Conservation (phyloP, 495 filamentous ascomycete species). For the Tuber aestivum region DNA sequence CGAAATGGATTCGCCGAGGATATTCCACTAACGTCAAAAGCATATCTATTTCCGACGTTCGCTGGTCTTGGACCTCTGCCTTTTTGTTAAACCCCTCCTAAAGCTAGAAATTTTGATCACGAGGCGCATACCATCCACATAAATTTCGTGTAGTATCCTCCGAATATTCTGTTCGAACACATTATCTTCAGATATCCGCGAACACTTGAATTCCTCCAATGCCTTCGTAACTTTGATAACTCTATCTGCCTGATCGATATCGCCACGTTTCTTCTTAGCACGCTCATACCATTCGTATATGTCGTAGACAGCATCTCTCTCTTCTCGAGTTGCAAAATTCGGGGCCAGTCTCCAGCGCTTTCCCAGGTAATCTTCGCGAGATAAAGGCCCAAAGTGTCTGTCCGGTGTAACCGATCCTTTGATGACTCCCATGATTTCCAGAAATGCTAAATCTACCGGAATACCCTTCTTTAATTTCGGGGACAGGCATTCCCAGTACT, state of each 20-base stretch:
- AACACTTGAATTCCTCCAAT: constrained; percentile 2
- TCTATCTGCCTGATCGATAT: too few species aligned
- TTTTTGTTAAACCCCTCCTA: not conserved
- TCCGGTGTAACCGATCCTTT: constrained; percentile 41
- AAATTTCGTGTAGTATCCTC: constrained; percentile 46
- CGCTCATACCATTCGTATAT: too few species aligned
- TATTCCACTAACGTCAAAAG: constrained; percentile 44
- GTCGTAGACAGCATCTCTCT: too few species aligned
- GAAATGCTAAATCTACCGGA: constrained; percentile 41
- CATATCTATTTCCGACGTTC: constrained; percentile 44
- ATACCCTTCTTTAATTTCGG: constrained; percentile 19
- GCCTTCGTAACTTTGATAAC: too few species aligned
- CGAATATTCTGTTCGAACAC: constrained; percentile 28
- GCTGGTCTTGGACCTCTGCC: constrained; percentile 48
- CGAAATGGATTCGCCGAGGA: constrained; percentile 46
- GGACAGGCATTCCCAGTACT: constrained; percentile 46
- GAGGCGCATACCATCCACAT: constrained; percentile 44
- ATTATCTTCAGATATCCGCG: constrained; percentile 12
- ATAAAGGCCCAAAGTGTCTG: too few species aligned
- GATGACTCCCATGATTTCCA: constrained; percentile 49
- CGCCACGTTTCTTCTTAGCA: too few species aligned
- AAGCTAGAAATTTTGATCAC: not conserved
- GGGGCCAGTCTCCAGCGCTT: too few species aligned
- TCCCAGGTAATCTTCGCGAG: too few species aligned
- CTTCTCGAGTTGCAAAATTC: too few species aligned